A percentile compares a stretch with the other conserved stretches of the same genome.
Conservation (phyloP, 306 rosid species). For the Dryas drummondii region DNA sequence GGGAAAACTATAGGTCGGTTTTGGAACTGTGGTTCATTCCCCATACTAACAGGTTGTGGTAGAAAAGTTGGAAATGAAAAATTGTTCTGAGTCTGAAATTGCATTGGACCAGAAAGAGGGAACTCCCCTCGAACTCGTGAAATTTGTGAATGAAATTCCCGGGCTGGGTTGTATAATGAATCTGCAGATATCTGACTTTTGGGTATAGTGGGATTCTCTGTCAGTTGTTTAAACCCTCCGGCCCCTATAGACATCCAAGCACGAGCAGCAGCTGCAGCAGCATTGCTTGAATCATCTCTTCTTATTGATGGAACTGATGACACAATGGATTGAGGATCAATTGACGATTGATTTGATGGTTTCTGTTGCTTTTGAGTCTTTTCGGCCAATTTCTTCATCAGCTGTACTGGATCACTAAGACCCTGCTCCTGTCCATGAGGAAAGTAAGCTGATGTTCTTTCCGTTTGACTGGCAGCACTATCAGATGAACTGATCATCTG, state of each 20-base stretch:
- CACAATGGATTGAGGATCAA: constrained; percentile 49
- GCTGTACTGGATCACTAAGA: constrained; percentile 74
- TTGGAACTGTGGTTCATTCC: constrained; percentile 55
- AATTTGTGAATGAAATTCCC: constrained; percentile 63
- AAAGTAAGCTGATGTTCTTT: constrained; percentile 48
- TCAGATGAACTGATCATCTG: constrained; percentile 57
- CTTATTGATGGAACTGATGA: constrained; percentile 52
- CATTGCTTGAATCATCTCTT: constrained; percentile 63
- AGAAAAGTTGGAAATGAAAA: constrained; percentile 66
- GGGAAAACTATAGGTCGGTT: constrained; percentile 67
- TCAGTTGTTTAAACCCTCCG: constrained; percentile 74
- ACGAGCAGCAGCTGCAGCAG: constrained; percentile 89
- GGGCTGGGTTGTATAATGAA: constrained; percentile 66
- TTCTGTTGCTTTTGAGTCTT: constrained; percentile 70
- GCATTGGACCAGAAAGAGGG: constrained; percentile 53
- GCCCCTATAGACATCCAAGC: constrained; percentile 99
- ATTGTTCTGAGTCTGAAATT: constrained; percentile 58
- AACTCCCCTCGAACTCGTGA: constrained; percentile 59
- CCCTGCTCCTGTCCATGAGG: constrained; percentile 62
- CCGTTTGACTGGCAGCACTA: constrained; percentile 49
- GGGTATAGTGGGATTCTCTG: constrained; percentile 58
- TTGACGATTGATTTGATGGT: constrained; percentile 53
- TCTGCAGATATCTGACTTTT: constrained; percentile 70
- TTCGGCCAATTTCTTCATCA: constrained; percentile 73
- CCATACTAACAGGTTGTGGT: constrained; percentile 52